A percentile compares a stretch with the other conserved stretches of the same genome.
Evolutionary conservation across 352 stramenopile species (phyloP).

Genomic region (Peronospora tabacina): DNA sequence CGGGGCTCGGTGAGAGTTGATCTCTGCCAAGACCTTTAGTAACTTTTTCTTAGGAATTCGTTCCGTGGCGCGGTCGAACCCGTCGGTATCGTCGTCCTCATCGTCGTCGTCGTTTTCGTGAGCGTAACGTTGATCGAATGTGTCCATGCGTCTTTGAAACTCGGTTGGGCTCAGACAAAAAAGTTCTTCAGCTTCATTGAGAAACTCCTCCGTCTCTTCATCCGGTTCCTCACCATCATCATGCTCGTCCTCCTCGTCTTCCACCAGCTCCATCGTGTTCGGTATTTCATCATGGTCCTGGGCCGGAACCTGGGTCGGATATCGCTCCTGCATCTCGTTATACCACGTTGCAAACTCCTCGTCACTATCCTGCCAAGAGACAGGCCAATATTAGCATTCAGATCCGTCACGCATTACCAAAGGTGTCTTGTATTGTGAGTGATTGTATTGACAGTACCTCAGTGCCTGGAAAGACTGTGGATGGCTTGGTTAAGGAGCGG

Average conservation of each 20-base stretch:
- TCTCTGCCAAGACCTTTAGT: slow-evolving; percentile 56
- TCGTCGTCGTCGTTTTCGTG: slow-evolving; percentile 26
- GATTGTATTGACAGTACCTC: slow-evolving; percentile 24
- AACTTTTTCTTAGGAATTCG: slow-evolving; percentile 67
- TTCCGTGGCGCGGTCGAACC: slow-evolving; percentile 56
- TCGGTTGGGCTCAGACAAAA: slow-evolving; percentile 48
- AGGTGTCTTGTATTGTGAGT: not conserved
- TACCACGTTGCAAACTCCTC: slow-evolving; percentile 44
- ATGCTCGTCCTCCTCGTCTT: slow-evolving; percentile 30
- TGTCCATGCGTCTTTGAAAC: slow-evolving; percentile 57
- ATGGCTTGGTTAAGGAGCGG: slow-evolving; percentile 14
- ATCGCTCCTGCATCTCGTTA: slow-evolving; percentile 39
- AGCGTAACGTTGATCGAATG: slow-evolving; percentile 36
- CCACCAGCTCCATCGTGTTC: slow-evolving; percentile 24
- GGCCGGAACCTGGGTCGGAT: slow-evolving; percentile 14
- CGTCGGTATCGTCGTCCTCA: slow-evolving; percentile 31
- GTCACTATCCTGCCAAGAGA: slow-evolving; percentile 25
- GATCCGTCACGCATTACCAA: not conserved
- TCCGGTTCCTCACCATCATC: slow-evolving; percentile 39
- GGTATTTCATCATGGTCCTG: slow-evolving; percentile 22
- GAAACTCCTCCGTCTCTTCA: slow-evolving; percentile 54
- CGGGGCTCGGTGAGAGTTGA: slow-evolving; percentile 34
- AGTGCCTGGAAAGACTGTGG: slow-evolving; percentile 26
- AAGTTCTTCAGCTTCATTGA: slow-evolving; percentile 65
- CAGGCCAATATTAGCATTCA: not conserved